These are phyloP conservation scores for Pterocarpus santalinus DNA, from an alignment of 306 rosid genomes.

Conservation along the genomic window DNA sequence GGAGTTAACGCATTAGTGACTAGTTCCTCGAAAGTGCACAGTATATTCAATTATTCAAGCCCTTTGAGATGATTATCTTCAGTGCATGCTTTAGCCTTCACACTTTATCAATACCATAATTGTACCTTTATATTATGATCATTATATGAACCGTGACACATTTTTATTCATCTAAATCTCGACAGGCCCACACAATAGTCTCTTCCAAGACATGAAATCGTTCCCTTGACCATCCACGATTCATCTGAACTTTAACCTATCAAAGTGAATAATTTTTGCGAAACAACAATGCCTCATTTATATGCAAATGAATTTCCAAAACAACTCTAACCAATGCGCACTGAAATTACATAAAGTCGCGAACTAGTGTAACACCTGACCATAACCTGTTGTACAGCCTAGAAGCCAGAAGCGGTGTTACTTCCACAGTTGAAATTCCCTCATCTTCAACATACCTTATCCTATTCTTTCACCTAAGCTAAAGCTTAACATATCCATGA, in stretches of 20 bases:
- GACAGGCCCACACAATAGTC: not conserved
- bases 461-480: constrained; percentile 24
- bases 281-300: constrained; percentile 26
- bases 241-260: not conserved
- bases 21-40: not conserved
- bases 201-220: not conserved
- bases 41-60: constrained; percentile 9
- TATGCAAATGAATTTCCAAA: constrained; percentile 48
- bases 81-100: not conserved
- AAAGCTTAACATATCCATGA: constrained; percentile 32
- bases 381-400: constrained; percentile 22
- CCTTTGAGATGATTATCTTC: not conserved
- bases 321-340: constrained; percentile 39
- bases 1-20: not conserved
- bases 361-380: constrained; percentile 40
- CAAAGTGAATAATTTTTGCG: constrained; percentile 1
- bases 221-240: constrained; percentile 13
- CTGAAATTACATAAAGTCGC: constrained; percentile 28
- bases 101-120: not conserved
- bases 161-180: constrained; percentile 7
- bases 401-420: constrained; percentile 15
- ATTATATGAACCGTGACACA: constrained; percentile 20
- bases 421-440: constrained; percentile 32
- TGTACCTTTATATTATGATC: not conserved
- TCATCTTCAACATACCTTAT: not conserved